Conservation (phyloP, 257 asterid species). For the Linaria vulgaris region DNA sequence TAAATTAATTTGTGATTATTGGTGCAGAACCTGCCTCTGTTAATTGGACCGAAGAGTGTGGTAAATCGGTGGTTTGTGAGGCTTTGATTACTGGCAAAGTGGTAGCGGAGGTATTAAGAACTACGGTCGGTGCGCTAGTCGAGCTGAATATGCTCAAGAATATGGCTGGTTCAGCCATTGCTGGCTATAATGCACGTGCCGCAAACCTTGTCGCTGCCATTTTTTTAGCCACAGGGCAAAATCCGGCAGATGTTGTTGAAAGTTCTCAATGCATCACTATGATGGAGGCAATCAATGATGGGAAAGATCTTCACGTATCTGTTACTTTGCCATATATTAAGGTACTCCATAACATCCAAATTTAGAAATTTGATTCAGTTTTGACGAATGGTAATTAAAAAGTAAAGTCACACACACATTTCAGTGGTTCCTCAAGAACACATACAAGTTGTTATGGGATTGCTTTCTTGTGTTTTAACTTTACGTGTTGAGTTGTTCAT, state of each 20-base stretch:
- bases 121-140: slow-evolving; percentile 69
- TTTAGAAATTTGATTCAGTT: background rate
- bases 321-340: slow-evolving; percentile 96
- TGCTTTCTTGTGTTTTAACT: too few relatives aligned
- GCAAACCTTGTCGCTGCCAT: slow-evolving; percentile 88
- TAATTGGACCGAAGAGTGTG: slow-evolving; percentile 94
- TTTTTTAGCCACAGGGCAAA: slow-evolving; percentile 92
- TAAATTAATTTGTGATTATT: slow-evolving; percentile 11
- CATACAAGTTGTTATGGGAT: background rate
- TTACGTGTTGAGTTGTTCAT: background rate
- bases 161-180: slow-evolving; percentile 87
- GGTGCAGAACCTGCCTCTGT: slow-evolving; percentile 82
- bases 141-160: slow-evolving; percentile 97
- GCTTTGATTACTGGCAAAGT: slow-evolving; percentile 60
- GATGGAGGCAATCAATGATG: slow-evolving; percentile 89
- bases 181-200: slow-evolving; percentile 94
- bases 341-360: slow-evolving; percentile 47
- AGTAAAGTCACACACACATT: background rate
- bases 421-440: background rate
- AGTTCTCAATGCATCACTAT: slow-evolving; percentile 95
- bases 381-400: background rate
- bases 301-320: slow-evolving; percentile 80
- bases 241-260: slow-evolving; percentile 89
- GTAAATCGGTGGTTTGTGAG: slow-evolving; percentile 94
- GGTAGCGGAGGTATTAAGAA: slow-evolving; percentile 71